Evolutionary conservation across 176 grass and related monocot species (phyloP).

Genomic region (Puya raimondii): DNA sequence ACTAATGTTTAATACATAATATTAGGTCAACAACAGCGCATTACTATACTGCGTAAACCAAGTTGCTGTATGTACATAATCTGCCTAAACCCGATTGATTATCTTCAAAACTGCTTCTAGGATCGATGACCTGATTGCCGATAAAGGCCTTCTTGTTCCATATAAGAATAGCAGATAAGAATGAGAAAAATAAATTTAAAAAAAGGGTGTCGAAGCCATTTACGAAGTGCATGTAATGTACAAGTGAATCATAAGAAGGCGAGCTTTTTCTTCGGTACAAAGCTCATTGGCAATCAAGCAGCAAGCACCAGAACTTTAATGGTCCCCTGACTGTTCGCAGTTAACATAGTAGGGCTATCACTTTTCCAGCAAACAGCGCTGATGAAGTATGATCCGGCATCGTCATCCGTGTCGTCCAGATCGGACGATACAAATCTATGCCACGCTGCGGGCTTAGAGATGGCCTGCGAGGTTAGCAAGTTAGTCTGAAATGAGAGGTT

Average conservation of each 20-base stretch:
- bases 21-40: too few species aligned
- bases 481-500: background rate
- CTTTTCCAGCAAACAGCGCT: slow-evolving; percentile 99
- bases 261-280: background rate
- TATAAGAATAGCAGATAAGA: too few species aligned
- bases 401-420: slow-evolving; percentile 64
- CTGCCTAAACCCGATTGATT: too few species aligned
- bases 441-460: slow-evolving; percentile 79
- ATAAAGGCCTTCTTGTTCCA: too few species aligned
- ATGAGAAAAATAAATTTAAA: background rate
- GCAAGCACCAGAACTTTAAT: slow-evolving; percentile 96
- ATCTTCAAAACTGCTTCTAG: too few species aligned
- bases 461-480: slow-evolving; percentile 45
- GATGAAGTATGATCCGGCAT: slow-evolving; percentile 86
- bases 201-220: background rate
- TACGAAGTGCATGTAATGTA: background rate
- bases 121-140: too few species aligned
- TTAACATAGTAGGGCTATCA: slow-evolving; percentile 89
- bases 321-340: slow-evolving; percentile 97
- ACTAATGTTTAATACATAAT: too few species aligned
- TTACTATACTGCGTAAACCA: too few species aligned
- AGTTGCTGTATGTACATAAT: too few species aligned
- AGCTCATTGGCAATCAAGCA: slow-evolving; percentile 35
- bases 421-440: slow-evolving; percentile 85
- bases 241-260: background rate